Conservation (phyloP, 2,329 filamentous ascomycete species). For the Metarhizium guizhouense region DNA sequence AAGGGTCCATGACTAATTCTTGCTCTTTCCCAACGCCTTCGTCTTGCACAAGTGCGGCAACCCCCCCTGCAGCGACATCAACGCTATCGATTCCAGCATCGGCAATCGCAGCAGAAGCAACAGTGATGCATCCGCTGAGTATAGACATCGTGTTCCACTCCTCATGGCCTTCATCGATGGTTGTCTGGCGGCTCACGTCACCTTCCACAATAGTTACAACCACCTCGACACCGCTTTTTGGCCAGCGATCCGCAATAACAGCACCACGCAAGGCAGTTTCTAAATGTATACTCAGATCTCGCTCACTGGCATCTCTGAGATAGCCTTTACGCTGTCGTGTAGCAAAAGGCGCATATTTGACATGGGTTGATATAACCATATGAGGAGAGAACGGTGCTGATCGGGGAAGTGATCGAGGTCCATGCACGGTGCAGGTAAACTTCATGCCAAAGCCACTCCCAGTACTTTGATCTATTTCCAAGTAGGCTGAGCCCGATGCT, state of each 20-base stretch:
- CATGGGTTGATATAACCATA: conserved; percentile 81
- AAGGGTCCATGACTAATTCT: conserved; percentile 66
- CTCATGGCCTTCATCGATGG: conserved; percentile 42
- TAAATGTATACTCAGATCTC: conserved; percentile 82
- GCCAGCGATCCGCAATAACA: conserved; percentile 89
- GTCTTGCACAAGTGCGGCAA: conserved; percentile 63
- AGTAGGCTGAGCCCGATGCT: conserved; percentile 85
- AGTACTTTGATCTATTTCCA: conserved; percentile 52
- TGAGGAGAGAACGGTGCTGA: conserved; percentile 89
- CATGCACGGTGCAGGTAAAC: conserved; percentile 86
- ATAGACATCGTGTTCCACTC: conserved; percentile 89
- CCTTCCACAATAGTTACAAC: conserved; percentile 89
- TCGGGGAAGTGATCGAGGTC: conserved; percentile 80
- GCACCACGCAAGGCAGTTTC: conserved; percentile 85
- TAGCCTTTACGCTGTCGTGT: conserved; percentile 76
- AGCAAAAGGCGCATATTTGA: conserved; percentile 96
- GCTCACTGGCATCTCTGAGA: conserved; percentile 73
- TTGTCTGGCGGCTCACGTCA: conserved; percentile 63
- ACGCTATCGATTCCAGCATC: conserved; percentile 96
- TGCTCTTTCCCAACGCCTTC: conserved; percentile 23
- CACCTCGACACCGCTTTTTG: conserved; percentile 96
- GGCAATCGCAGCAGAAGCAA: conserved; percentile 82
- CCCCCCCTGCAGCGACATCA: conserved; percentile 80
- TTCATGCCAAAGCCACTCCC: conserved; percentile 63
- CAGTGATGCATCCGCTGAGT: conserved; percentile 83